These are phyloP conservation scores for Spiromastix sp. DNA, from an alignment of 2,329 filamentous ascomycete species.

Conservation along the genomic window DNA sequence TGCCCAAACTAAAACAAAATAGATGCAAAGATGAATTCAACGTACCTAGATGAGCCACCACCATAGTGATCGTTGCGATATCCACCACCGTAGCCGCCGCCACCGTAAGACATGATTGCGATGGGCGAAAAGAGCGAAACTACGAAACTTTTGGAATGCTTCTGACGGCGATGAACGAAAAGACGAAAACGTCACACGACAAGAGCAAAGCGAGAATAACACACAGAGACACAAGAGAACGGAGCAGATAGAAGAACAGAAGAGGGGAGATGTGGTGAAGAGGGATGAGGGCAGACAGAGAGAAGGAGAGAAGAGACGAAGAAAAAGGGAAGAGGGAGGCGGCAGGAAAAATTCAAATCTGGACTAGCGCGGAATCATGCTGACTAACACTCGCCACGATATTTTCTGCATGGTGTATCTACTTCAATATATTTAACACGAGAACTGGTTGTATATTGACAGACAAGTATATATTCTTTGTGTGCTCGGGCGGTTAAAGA, in stretches of 20 bases:
- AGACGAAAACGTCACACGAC: not conserved
- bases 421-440: too few species aligned
- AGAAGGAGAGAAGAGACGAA: constrained; percentile 5
- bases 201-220: constrained; percentile 9
- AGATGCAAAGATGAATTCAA: constrained; percentile 13
- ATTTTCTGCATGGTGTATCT: not conserved
- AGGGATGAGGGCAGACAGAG: constrained; percentile 2
- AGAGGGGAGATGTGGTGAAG: constrained; percentile 14
- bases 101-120: constrained; percentile 59
- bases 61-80: constrained; percentile 39
- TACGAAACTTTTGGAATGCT: too few species aligned
- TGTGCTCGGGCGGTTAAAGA: too few species aligned
- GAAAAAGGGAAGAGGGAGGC: constrained; percentile 7
- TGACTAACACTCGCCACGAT: not conserved
- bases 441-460: too few species aligned
- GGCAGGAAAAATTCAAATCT: constrained; percentile 12
- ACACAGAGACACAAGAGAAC: constrained; percentile 10
- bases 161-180: not conserved
- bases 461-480: too few species aligned
- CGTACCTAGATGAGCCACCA: constrained; percentile 44
- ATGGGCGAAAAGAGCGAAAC: constrained; percentile 11
- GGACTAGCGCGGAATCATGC: constrained; percentile 1
- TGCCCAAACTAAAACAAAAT: constrained; percentile 5
- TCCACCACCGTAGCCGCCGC: constrained; percentile 34
- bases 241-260: constrained; percentile 19